Evolutionary conservation across 2,329 filamentous ascomycete species (phyloP), one percentile per base, ranked within the genome.

Genomic region (Triangularia setosa): DNA sequence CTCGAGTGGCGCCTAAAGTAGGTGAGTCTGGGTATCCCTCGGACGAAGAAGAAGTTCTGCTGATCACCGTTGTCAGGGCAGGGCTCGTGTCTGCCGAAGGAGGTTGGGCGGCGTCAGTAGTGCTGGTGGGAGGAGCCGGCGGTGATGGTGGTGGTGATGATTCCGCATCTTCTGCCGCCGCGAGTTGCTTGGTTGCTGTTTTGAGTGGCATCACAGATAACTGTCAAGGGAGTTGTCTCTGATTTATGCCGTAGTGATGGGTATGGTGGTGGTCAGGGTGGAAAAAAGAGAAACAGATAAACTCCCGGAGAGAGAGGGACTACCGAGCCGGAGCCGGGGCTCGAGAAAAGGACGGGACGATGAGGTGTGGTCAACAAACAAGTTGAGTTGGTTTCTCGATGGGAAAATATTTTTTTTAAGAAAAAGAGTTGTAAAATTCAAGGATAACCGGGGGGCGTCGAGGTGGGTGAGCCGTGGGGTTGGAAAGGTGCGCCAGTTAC

Each of bases 1-100:
- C n/a, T 21, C n/a, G 40, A 48, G 40, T 21, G 35, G 57, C 40
- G 18, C 58, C 58, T 25, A 60, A 23, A 14, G 58, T 60, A 11
- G 58, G 58, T 12, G 58, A 60, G 25, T 60, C 58, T 27, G 58
- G 58, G 48, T 60, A 60, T 48, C 58, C 58, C 28, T 60, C 40
- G 23, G 58, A 53, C 21, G 25, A 48, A 7, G 40, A 48, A 48
- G 40, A 48, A 3, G n/a, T 48, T 48, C 40, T 48, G 40, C 7
- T 48, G 23, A 6, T 5, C 33, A 12, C 21, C 8, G 35, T 33
- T 9, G 40, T 60, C 23, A 33, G 24, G 14, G 14, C 28, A 27
- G 35, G 40, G 40, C 58, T 60, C 9, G 18, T 33, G 1, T 60
- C 58, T 18, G 14, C 9, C 5, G 40, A 53, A 6, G 40, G 27